These are phyloP conservation scores for Cadophora gregata DNA, from an alignment of 2,329 filamentous ascomycete species.

Conservation along the genomic window DNA sequence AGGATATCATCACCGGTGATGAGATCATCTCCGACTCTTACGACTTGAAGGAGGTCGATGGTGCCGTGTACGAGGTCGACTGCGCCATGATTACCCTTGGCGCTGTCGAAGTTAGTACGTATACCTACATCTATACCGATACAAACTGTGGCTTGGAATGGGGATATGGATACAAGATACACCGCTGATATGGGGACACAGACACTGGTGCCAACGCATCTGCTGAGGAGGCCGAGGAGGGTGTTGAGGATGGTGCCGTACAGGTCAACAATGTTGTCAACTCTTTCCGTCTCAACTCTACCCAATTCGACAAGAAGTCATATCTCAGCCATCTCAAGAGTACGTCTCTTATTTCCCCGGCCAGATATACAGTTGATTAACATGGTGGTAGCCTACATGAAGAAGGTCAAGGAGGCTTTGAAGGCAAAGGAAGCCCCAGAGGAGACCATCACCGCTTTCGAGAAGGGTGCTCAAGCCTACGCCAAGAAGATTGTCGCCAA, in stretches of 20 bases:
- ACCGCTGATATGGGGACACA: conserved; percentile 45
- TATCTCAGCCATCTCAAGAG: conserved; percentile 87
- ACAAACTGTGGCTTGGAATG: background rate
- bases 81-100: conserved; percentile 88
- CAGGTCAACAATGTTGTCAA: conserved; percentile 92
- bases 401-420: conserved; percentile 77
- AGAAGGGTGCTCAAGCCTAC: conserved; percentile 74
- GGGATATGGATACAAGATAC: background rate
- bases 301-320: conserved; percentile 83
- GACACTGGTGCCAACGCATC: conserved; percentile 96
- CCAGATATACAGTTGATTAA: conserved; percentile 23
- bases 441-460: conserved; percentile 77
- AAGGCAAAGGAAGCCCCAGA: conserved; percentile 65
- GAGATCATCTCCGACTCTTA: conserved; percentile 98
- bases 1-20: conserved; percentile 91
- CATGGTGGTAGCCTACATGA: conserved; percentile 78
- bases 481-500: conserved; percentile 81
- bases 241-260: conserved; percentile 69
- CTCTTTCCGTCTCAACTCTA: conserved; percentile 86
- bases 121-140: conserved; percentile 17
- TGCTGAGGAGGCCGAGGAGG: conserved; percentile 85
- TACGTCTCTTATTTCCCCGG: conserved; percentile 50
- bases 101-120: conserved; percentile 71
- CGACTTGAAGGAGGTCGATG: conserved; percentile 80
- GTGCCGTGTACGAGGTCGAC: conserved; percentile 86